Evolutionary conservation across 2,329 filamentous ascomycete species (phyloP).

Genomic region (Pezicula rhizophila): DNA sequence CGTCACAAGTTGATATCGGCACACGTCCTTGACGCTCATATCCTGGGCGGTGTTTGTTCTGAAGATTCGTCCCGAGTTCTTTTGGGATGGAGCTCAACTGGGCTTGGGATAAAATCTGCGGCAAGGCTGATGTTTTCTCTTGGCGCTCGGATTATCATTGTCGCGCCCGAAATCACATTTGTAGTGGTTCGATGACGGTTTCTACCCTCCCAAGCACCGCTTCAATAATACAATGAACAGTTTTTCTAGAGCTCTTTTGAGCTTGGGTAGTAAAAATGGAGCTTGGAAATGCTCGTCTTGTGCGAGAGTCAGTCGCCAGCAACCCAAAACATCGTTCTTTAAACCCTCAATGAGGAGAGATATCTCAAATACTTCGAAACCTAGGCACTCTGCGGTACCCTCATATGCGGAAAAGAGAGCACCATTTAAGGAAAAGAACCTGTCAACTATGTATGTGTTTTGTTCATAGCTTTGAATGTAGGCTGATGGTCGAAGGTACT

Average conservation of each 20-base stretch:
- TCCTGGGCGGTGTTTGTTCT: no score
- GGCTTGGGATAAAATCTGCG: no score
- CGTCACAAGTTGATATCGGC: no score
- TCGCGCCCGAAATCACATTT: conserved; percentile 1
- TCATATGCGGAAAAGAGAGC: conserved; percentile 60
- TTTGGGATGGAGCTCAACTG: no score
- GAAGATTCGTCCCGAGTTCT: no score
- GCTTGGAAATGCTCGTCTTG: conserved; percentile 26
- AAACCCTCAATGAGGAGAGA: conserved; percentile 17
- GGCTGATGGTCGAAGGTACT: conserved; percentile 47
- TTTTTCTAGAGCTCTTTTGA: conserved; percentile 14
- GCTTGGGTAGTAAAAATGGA: conserved; percentile 17
- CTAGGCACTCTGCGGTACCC: conserved; percentile 31
- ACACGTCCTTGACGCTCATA: no score
- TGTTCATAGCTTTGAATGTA: neutral
- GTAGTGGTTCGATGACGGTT: conserved; percentile 3
- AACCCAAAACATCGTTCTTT: conserved; percentile 15
- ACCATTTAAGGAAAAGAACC: conserved; percentile 62
- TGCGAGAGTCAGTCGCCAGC: conserved; percentile 11
- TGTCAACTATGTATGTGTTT: conserved; percentile 52
- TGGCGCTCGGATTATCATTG: neutral
- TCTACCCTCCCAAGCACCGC: neutral
- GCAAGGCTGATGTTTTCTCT: no score
- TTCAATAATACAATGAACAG: conserved; percentile 15
- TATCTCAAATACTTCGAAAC: conserved; percentile 22